Conservation (phyloP, 768 basidiomycete genomes). For the Hypsizygus marmoreus region DNA sequence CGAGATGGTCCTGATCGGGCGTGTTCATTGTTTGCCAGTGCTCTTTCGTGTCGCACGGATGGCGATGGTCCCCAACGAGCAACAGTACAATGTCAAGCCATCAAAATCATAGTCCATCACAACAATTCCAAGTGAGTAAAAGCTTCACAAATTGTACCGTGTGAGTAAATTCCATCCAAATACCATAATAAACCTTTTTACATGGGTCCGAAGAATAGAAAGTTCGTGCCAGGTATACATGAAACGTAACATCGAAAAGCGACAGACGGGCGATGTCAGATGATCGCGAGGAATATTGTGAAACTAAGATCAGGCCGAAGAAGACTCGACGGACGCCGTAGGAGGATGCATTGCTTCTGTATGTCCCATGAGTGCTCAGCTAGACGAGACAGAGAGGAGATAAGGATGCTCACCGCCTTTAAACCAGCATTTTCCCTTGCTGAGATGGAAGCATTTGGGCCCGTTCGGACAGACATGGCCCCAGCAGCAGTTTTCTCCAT, state of each 20-base stretch:
- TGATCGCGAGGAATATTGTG: slow-evolving; percentile 13
- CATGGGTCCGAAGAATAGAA: slow-evolving; percentile 15
- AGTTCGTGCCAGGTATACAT: slow-evolving; percentile 13
- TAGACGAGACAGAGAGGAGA: not conserved
- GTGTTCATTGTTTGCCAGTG: slow-evolving; percentile 3
- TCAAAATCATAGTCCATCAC: too few relatives aligned
- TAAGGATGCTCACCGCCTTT: slow-evolving; percentile 56
- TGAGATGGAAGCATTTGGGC: slow-evolving; percentile 67
- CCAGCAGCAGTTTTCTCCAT: slow-evolving; percentile 78
- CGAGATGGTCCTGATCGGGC: slow-evolving; percentile 25
- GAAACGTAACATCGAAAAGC: slow-evolving; percentile 3
- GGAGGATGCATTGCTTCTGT: slow-evolving; percentile 49
- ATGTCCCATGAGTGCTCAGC: not conserved
- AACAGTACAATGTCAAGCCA: not conserved
- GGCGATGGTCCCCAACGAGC: too few relatives aligned
- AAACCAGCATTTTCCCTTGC: slow-evolving; percentile 87
- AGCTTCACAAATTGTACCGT: slow-evolving; percentile 15
- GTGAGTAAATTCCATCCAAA: slow-evolving; percentile 19
- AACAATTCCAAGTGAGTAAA: slow-evolving; percentile 9
- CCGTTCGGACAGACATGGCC: slow-evolving; percentile 83
- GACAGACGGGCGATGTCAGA: slow-evolving; percentile 12
- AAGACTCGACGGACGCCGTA: slow-evolving; percentile 5
- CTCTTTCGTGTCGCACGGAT: too few relatives aligned
- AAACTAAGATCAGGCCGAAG: slow-evolving; percentile 11
- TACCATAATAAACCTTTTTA: slow-evolving; percentile 9